These are phyloP conservation scores for Rubia balearica DNA, from an alignment of 305 asterid species.

Conservation along the genomic window DNA sequence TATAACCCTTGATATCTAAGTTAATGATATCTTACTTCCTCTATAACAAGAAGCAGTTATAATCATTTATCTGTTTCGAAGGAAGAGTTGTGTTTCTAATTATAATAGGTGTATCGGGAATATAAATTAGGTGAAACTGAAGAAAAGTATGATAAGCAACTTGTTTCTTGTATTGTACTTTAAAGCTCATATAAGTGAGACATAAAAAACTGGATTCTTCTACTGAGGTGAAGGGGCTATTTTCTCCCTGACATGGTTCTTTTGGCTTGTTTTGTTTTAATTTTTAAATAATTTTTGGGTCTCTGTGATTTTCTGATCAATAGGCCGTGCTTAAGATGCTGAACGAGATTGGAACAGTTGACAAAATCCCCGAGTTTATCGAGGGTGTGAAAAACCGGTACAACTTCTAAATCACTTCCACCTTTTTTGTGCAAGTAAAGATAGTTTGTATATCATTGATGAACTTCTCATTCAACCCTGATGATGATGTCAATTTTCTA, in stretches of 20 bases:
- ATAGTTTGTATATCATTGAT: background rate
- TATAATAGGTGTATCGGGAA: background rate
- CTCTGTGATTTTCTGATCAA: constrained; percentile 4
- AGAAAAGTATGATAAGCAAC: background rate
- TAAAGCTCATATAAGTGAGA: background rate
- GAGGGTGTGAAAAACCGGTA: constrained; percentile 98
- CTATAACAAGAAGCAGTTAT: background rate
- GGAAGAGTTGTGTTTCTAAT: background rate
- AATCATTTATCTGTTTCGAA: background rate
- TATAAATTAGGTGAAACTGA: background rate
- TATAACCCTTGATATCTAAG: background rate
- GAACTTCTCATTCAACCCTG: constrained; percentile 11
- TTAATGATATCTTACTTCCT: background rate
- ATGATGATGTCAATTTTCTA: constrained; percentile 21
- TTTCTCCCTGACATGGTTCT: background rate
- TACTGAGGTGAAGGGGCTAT: background rate
- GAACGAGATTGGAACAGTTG: constrained; percentile 86
- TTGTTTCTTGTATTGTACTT: background rate
- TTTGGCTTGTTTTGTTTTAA: background rate
- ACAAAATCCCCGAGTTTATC: constrained; percentile 84
- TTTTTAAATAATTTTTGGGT: background rate
- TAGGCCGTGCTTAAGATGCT: constrained; percentile 99
- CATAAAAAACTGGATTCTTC: background rate
- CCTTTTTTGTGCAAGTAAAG: background rate
- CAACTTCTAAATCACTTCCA: constrained; percentile 10